phyloP scores from a whole-genome alignment of 139 green algal genomes.

The Tetradesmus obliquus region DNA sequence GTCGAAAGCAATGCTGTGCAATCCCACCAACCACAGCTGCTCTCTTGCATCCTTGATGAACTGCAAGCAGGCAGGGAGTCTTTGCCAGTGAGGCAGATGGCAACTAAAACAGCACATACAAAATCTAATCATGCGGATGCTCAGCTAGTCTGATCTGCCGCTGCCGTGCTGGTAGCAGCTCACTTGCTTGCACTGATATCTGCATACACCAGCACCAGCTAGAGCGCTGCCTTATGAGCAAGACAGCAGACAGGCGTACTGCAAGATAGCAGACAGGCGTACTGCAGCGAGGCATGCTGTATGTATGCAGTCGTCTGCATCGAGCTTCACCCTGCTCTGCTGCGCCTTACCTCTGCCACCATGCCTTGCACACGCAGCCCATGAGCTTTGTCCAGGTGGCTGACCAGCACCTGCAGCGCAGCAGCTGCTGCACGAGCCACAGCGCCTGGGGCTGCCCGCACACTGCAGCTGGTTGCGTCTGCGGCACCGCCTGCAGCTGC shows the following conservation, averaged over 20 bases:
- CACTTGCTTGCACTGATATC: too few relatives aligned
- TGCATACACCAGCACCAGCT: too few relatives aligned
- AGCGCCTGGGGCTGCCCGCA: background rate
- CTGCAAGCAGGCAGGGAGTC: background rate
- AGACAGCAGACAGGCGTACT: too few relatives aligned
- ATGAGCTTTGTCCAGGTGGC: constrained; percentile 18
- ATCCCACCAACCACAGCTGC: background rate
- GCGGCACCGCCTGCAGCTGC: background rate
- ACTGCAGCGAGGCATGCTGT: too few relatives aligned
- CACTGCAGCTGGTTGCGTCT: background rate
- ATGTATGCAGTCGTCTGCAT: background rate
- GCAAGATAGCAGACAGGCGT: too few relatives aligned
- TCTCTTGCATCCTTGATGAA: background rate
- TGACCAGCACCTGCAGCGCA: constrained; percentile 10
- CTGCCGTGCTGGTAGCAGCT: too few relatives aligned
- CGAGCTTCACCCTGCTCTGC: background rate
- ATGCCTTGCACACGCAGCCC: constrained; percentile 5
- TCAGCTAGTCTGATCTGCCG: too few relatives aligned
- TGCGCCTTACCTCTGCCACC: constrained; percentile 17
- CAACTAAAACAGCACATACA: too few relatives aligned
- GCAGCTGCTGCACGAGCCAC: constrained; percentile 15
- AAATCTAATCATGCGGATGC: too few relatives aligned
- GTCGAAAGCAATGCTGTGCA: background rate
- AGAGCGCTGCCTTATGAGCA: too few relatives aligned
- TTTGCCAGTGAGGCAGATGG: background rate